Base-by-base conservation (phyloP, 352 stramenopile genomes). In the Globisporangium ultimum region DNA sequence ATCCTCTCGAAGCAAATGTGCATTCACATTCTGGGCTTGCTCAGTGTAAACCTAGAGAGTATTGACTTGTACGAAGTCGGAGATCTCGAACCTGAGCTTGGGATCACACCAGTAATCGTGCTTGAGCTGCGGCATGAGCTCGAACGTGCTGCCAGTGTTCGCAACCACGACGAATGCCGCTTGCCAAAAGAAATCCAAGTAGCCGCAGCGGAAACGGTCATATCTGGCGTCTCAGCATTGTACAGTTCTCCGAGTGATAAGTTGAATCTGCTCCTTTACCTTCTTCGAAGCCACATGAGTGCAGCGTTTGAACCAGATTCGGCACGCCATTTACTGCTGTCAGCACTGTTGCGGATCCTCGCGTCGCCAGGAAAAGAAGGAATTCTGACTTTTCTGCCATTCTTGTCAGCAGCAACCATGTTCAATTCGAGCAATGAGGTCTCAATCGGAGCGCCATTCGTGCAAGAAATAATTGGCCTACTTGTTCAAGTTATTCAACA, bases 321-420 rank as follows among this genome's bases (percentile, higher is more conserved):
- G 34, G 71, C 82, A 8, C 80, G 71, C 8, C 74, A 75, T 57
- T 71, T 88, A 22, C 61, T 95, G 11, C 59, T 95, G 17, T 59
- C 53, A n/a, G 77, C 78, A 15, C 60, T 92, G 24, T 59, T 93
- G 43, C 70, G 64, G 38, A 55, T 77, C 5, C 78, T 93, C 21
- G 65, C 83, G 40, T 60, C 67, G 17, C 85, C 83, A 43, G 80
- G 81, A 11, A 66, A 68, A 41, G 72, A 87, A 42, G 83, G 85
- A 40, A 79, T 95, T 34, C 57, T 92, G 24, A 91, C 75, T 3
- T 77, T 95, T 20, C 75, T 93, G 54, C 85, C 76, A 8, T 60
- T 53, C 65, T 74, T 57, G 50, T 68, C 28, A 40, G 53, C 28
- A 40, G 53, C 15, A 20, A 45, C 14, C 38, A 61, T 13, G 8